phyloP scores from a whole-genome alignment of 2,329 filamentous ascomycete genomes.

The Fusarium odoratissimum region DNA sequence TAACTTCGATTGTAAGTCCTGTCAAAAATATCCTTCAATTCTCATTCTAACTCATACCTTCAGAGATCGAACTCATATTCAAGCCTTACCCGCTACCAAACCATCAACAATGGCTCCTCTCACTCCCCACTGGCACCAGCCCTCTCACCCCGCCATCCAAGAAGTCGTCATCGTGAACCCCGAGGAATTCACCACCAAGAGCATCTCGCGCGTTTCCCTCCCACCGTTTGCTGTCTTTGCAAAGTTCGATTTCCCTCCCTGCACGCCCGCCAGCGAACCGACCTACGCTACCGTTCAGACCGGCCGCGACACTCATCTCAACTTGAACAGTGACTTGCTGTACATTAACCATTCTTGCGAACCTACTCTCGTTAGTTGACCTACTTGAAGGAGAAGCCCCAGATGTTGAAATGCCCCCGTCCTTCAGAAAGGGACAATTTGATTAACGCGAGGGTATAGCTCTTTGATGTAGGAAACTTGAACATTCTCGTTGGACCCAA shows the following conservation, averaged over 20 bases:
- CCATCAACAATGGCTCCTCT: constrained; percentile 63
- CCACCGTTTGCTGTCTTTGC: constrained; percentile 74
- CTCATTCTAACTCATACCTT: neutral
- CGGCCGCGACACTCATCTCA: constrained; percentile 65
- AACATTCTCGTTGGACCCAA: constrained; percentile 69
- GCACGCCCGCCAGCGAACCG: constrained; percentile 64
- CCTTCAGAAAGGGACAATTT: neutral
- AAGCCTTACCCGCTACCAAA: constrained; percentile 13
- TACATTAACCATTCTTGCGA: constrained; percentile 78
- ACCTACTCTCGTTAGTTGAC: constrained; percentile 68
- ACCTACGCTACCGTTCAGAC: constrained; percentile 75
- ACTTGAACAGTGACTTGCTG: constrained; percentile 73
- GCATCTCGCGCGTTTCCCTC: constrained; percentile 65
- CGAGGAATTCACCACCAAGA: constrained; percentile 69
- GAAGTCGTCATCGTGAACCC: constrained; percentile 64
- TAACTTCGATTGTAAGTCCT: neutral
- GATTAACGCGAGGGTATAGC: constrained; percentile 53
- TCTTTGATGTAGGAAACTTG: constrained; percentile 69
- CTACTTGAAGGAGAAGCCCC: constrained; percentile 25
- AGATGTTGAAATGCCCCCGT: neutral
- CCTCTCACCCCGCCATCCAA: constrained; percentile 69
- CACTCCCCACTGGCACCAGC: constrained; percentile 68
- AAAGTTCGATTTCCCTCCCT: constrained; percentile 73
- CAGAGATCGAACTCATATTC: neutral
- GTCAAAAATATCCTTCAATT: neutral